Base-by-base conservation (phyloP, 345 rosid genomes). In the Odontarrhena argentea region DNA sequence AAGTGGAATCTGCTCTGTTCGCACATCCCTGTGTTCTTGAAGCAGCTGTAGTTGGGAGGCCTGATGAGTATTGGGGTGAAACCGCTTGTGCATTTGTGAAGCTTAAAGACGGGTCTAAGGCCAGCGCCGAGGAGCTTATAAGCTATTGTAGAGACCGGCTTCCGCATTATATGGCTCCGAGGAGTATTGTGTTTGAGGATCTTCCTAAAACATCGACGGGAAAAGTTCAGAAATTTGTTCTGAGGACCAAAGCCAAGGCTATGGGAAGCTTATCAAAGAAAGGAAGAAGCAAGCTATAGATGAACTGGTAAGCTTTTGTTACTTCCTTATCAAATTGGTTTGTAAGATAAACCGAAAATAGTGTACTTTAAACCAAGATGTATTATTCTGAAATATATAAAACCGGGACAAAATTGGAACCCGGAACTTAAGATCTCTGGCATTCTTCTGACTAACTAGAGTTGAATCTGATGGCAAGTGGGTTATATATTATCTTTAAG, bases 191-290 rank as follows among this genome's bases (percentile, higher is more conserved):
- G 70, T 85, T 89, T 37, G 74, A 73, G 4, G 96, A 89, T 58
- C 79, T 89, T 45, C 96, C 94, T 0, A 89, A 84, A 75, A 87
- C 87, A 43, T 81, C 91, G 10, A 89, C 94, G 0, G 96, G 94
- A 14, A 87, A 89, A 79, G 80, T 82, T 7, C 85, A 85, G 81
- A 85, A 89, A 48, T 83, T 67, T 60, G 64, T 81, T 56, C 79
- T 89, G 12, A 79, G 84, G 71, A 82, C 77, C 8, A 82, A 76
- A 69, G 89, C 91, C 38, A 81, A 81, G 77, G 84, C 81, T 59
- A 68, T 85, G 84, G 91, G 86, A 64, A 87, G 91, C 87, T 61
- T 85, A 61, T 58, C 89, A 24, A 82, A 73, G 54, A 74, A 48
- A 47, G 76, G 48, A 12, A 51, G n/a, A 14, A 84, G 96, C 82